Evolutionary conservation across 805 yeast species (phyloP), one percentile per base, ranked within the genome.

Genomic region (Myxozyma geophila): DNA sequence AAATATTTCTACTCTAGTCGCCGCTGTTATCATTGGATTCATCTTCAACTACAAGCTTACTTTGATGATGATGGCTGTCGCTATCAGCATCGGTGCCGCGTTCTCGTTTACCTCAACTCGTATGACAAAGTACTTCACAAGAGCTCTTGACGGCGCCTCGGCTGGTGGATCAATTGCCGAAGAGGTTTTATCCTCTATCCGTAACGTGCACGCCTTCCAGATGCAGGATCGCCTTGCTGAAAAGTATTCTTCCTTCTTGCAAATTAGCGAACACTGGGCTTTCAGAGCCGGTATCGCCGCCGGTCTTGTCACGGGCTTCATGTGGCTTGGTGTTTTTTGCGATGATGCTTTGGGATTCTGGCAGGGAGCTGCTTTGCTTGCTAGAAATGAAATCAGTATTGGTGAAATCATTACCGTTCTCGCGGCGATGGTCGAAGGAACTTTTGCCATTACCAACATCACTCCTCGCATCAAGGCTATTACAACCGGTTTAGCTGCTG

Each of bases 181-280:
- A 59, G 81, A 78, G 67, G 76, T 76, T 7, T 60, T 78, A 7
- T 70, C 77, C 15, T 74, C 79, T 5, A 72, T 77, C 37, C 74
- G 80, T 48, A 78, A 75, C 57, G 78, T 78, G 3, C 75, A 76
- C 7, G 81, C 81, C 1, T 77, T 78, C 52, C 80, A 79, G 41
- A 70, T 75, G 23, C 80, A 79, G 62, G 72, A 74, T 10, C 71
- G 77, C 13, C 63, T 78, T 49, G 73, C 74, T 9, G 68, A 52
- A 2, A 67, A 70, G 60, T 78, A 73, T 58, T 78, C 76, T 46
- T 62, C 49, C 13, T 67, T 66, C 48, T 71, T 78, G 35, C 58
- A 41, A 5, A 52, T 67, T 9, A 65, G 79, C 2, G 67, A 66
- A 61, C 21, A 51, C 40, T 51, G 54, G 54, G 54, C 54, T 71